Percentiles rank a stretch among this genome's conserved stretches.
Evolutionary conservation across 1,139 yeast species (phyloP).

Genomic region (Protomyces inundatus): DNA sequence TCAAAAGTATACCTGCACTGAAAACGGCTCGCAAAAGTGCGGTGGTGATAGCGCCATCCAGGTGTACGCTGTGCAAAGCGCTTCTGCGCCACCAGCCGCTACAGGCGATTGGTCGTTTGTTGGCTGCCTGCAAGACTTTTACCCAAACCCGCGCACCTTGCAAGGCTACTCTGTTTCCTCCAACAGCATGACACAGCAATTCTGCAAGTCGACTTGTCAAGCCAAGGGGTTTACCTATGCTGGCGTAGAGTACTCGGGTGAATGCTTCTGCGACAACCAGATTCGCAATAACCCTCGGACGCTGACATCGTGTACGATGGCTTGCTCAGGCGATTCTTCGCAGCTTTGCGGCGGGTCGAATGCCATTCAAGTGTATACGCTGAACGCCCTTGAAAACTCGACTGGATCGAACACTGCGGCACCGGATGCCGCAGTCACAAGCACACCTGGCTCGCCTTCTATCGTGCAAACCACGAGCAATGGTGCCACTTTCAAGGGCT

Average conservation of each 20-base stretch:
- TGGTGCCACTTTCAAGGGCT: neutral
- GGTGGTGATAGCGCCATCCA: neutral
- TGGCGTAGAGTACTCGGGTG: conserved; percentile 26
- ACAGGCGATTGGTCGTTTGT: neutral
- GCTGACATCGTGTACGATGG: conserved; percentile 7
- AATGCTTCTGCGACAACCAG: conserved; percentile 25
- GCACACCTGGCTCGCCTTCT: neutral
- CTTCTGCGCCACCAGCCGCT: neutral
- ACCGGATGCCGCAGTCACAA: neutral
- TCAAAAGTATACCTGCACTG: neutral
- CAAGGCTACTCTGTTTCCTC: conserved; percentile 7
- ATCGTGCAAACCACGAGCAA: neutral
- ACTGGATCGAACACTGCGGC: neutral
- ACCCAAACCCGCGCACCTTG: conserved; percentile 7
- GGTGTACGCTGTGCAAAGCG: conserved; percentile 1
- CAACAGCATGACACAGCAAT: conserved; percentile 1
- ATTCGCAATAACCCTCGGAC: neutral
- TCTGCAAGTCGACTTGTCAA: conserved; percentile 9
- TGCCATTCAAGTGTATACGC: conserved; percentile 9
- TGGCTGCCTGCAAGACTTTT: conserved; percentile 25
- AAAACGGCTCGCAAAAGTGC: neutral
- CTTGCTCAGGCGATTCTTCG: conserved; percentile 19
- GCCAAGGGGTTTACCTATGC: conserved; percentile 22
- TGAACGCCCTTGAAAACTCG: neutral
- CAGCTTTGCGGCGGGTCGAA: conserved; percentile 21